Base-by-base conservation (phyloP, 208 protist species). In the Herpetomonas muscarum region DNA sequence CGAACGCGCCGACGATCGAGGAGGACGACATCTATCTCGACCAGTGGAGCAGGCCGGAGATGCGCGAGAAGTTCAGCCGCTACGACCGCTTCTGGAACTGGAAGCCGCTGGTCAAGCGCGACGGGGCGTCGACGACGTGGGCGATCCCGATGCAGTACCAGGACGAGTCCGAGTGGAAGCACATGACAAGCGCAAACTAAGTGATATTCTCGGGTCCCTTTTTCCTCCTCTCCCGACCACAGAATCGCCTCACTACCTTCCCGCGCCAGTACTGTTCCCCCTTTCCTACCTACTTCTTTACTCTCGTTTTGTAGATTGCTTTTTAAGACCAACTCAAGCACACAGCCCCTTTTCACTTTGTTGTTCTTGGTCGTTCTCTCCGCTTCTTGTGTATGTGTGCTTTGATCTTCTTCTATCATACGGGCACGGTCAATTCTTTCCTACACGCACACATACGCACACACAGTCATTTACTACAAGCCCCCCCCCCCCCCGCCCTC, bases 21-120 rank as follows among this genome's bases (percentile, higher is more conserved):
- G 82, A 92, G 61, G 88, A 94, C 51, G 88, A 92, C 54, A 90
- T 94, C 42, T 94, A 86, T 62, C 68, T 94, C 12, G 88, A 94
- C 55, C 83, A 89, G 78, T 94, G 88, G 88, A 75, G 85, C 56
- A 69, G 80, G n/a, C 88, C 84, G 28, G 84, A 90, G 60, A 87
- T 87, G 67, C 73, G 88, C 0, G 85, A 92, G 70, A 88, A 89
- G 72, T 84, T 85, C 51, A 72, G 65, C 44, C 79, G 79, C 45
- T 81, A 82, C 46, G 85, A 94, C 6, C 70, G 74, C 31, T 92
- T 92, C 72, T 94, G 85, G 83, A 87, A 89, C 62, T 94, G 88
- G 88, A 94, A 92, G 76, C 88, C 88, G 51, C 72, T 89, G 1
- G 80, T 90, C 30, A 90, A 92, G 31, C 70, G 88, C 19, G 81